Conservation (phyloP, 192 early-diverging fungal genomes). For the Ambispora gerdemannii region DNA sequence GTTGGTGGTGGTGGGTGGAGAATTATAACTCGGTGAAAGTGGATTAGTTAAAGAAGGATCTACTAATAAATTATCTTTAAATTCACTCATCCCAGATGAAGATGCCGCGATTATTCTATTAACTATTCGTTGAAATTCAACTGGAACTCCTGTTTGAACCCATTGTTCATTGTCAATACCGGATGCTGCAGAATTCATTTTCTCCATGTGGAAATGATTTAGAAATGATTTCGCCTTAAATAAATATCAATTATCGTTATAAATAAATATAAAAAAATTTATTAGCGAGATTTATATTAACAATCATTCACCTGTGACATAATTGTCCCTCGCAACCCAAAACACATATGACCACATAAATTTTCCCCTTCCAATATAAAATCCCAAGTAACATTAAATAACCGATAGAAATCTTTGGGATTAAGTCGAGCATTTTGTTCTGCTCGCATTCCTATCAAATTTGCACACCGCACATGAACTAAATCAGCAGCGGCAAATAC, state of each 20-base stretch:
- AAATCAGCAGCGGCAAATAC: conserved; percentile 80
- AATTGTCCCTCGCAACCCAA: conserved; percentile 84
- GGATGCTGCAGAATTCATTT: conserved; percentile 77
- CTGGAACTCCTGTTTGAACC: conserved; percentile 88
- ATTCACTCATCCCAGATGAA: conserved; percentile 38
- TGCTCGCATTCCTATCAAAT: conserved; percentile 78
- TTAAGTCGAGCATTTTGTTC: conserved; percentile 89
- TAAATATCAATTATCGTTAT: not conserved
- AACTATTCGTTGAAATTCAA: conserved; percentile 87
- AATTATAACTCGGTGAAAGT: conserved; percentile 24
- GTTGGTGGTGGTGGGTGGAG: conserved; percentile 29
- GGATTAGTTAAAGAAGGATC: not conserved
- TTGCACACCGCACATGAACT: conserved; percentile 82
- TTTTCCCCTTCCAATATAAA: conserved; percentile 79
- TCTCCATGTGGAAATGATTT: conserved; percentile 91
- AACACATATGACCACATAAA: conserved; percentile 81
- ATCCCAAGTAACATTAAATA: conserved; percentile 77
- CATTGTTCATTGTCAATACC: conserved; percentile 97
- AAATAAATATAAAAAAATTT: not conserved
- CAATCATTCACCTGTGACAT: conserved; percentile 64
- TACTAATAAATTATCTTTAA: conserved; percentile 33
- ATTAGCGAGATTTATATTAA: not conserved
- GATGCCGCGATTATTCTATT: conserved; percentile 64
- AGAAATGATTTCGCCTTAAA: conserved; percentile 83
- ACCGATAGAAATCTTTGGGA: conserved; percentile 81